These are phyloP conservation scores for Euphorbia peplus DNA, from an alignment of 345 rosid species.

Conservation along the genomic window DNA sequence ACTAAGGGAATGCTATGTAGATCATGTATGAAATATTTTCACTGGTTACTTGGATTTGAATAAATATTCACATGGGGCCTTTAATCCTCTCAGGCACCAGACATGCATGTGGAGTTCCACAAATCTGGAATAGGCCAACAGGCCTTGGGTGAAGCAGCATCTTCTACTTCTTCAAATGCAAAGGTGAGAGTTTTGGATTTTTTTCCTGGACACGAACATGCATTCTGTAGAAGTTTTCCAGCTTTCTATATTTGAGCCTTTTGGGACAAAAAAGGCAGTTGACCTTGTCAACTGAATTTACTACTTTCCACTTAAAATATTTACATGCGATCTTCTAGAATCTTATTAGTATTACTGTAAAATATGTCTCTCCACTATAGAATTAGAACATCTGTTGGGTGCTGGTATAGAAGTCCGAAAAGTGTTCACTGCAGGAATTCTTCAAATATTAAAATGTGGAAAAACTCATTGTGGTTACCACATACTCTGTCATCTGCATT, in stretches of 20 bases:
- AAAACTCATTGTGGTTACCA: not conserved
- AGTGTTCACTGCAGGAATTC: not conserved
- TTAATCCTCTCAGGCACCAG: constrained; percentile 22
- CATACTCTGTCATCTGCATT: not conserved
- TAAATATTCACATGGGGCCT: not conserved
- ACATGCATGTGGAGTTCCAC: constrained; percentile 25
- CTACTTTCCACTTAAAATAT: not conserved
- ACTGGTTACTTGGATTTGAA: not conserved
- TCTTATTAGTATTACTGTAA: not conserved
- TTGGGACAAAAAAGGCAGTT: not conserved
- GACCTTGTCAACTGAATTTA: not conserved
- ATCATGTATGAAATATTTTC: not conserved
- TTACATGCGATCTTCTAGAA: not conserved
- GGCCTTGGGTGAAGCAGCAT: constrained; percentile 13
- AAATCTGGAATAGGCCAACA: constrained; percentile 17
- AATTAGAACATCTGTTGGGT: not conserved
- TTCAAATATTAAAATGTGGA: not conserved
- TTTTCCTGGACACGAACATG: not conserved
- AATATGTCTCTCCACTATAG: not conserved
- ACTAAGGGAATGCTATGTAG: not conserved
- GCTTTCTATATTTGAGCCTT: not conserved
- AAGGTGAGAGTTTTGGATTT: constrained; percentile 12
- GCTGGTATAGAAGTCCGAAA: not conserved
- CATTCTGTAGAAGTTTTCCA: no score
- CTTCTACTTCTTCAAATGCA: constrained; percentile 24